A percentile compares a stretch with the other conserved stretches of the same genome.
These are phyloP conservation scores for Alternaria incomplexa DNA, from an alignment of 2,329 filamentous ascomycete species.

Conservation along the genomic window DNA sequence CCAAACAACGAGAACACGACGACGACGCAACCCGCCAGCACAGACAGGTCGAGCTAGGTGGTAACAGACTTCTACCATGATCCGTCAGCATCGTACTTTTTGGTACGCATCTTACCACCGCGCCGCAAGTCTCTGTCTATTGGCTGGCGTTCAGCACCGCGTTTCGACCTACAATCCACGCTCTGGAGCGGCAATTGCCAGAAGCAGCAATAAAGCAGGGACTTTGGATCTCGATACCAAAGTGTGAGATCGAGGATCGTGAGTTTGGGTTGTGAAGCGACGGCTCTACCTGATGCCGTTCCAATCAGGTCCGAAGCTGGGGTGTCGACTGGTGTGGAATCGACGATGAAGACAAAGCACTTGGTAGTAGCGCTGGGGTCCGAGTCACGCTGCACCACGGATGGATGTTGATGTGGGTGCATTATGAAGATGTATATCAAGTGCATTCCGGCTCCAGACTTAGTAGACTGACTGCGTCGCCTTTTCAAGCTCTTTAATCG, in stretches of 20 bases:
- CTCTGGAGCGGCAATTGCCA: neutral
- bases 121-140: neutral
- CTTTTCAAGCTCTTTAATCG: too few relatives aligned
- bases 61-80: neutral
- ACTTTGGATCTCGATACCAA: neutral
- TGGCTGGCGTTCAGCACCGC: conserved; percentile 1
- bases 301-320: neutral
- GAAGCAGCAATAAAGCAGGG: neutral
- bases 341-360: neutral
- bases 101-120: neutral
- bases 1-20: neutral
- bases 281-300: neutral
- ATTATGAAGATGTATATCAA: neutral
- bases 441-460: neutral
- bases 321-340: neutral
- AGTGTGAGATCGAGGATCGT: neutral
- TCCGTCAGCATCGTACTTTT: neutral
- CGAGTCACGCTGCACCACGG: neutral
- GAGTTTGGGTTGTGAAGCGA: neutral
- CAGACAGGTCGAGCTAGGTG: neutral
- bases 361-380: neutral
- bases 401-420: neutral
- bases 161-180: neutral
- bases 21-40: neutral
- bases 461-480: neutral